Percentiles rank a stretch among this genome's conserved stretches.
Conservation (phyloP, 306 rosid species). For the Rosa rugosa region DNA sequence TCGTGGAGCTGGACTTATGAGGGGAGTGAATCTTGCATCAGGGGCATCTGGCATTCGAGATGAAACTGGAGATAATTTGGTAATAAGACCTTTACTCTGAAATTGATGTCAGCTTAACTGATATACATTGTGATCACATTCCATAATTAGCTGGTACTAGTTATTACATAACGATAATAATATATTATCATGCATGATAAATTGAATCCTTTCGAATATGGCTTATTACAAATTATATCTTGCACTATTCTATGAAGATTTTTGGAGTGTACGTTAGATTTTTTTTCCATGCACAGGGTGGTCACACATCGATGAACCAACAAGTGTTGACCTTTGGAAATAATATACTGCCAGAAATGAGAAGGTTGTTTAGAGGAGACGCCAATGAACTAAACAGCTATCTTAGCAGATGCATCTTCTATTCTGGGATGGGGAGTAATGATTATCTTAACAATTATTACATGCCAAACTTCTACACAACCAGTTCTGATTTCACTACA, state of each 20-base stretch:
- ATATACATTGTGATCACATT: not conserved
- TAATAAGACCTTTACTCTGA: conserved; percentile 12
- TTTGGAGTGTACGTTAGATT: not conserved
- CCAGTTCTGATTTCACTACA: conserved; percentile 52
- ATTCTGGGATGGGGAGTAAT: conserved; percentile 90
- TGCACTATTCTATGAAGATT: too few relatives aligned
- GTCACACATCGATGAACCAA: conserved; percentile 63
- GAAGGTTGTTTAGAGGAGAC: conserved; percentile 69
- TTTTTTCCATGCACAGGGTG: conserved; percentile 52
- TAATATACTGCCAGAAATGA: conserved; percentile 53
- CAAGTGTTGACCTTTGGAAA: conserved; percentile 64
- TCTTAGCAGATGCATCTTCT: conserved; percentile 64
- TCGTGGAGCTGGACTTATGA: conserved; percentile 59
- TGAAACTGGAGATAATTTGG: conserved; percentile 86
- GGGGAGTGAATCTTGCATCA: conserved; percentile 87
- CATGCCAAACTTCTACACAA: conserved; percentile 74
- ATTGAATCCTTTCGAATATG: too few relatives aligned
- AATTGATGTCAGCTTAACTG: not conserved
- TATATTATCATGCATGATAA: too few relatives aligned
- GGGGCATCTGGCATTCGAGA: conserved; percentile 88
- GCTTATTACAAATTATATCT: too few relatives aligned
- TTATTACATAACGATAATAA: too few relatives aligned
- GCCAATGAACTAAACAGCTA: conserved; percentile 45
- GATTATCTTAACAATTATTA: conserved; percentile 90
- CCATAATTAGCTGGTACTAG: not conserved